Conservation (phyloP, 164 flowering plant genomes). For the Berberis vulgaris region DNA sequence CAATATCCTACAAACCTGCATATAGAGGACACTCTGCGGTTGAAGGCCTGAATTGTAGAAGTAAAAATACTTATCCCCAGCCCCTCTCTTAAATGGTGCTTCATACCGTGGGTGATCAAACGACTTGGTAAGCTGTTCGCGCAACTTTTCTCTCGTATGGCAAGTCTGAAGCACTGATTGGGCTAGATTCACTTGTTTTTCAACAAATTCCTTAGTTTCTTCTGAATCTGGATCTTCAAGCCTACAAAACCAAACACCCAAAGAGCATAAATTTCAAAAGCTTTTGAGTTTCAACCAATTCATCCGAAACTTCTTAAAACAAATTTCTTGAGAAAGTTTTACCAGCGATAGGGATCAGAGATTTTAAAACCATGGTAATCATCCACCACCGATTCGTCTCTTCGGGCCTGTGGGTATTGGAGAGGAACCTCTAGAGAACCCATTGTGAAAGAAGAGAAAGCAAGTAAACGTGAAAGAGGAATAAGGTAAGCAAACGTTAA, state of each 20-base stretch:
- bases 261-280: background rate
- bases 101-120: constrained; percentile 74
- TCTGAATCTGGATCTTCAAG: constrained; percentile 88
- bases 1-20: constrained; percentile 23
- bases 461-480: background rate
- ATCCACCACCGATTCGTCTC: constrained; percentile 74
- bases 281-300: background rate
- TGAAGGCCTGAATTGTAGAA: constrained; percentile 91
- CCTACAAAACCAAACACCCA: constrained; percentile 29
- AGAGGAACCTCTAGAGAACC: constrained; percentile 33
- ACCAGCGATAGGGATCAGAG: constrained; percentile 92
- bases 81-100: constrained; percentile 54
- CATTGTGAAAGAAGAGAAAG: constrained; percentile 17
- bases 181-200: constrained; percentile 61
- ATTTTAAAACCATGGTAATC: constrained; percentile 62
- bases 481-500: too few species aligned
- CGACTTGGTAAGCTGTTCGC: constrained; percentile 46
- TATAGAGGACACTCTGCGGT: constrained; percentile 78
- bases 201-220: constrained; percentile 51
- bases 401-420: constrained; percentile 52
- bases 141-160: constrained; percentile 65
- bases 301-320: background rate
- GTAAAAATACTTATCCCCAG: constrained; percentile 66
- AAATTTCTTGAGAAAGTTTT: constrained; percentile 1
- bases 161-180: constrained; percentile 56